A percentile compares a stretch with the other conserved stretches of the same genome.
Conservation (phyloP, 2,329 filamentous ascomycete genomes). For the Curvularia sp. region DNA sequence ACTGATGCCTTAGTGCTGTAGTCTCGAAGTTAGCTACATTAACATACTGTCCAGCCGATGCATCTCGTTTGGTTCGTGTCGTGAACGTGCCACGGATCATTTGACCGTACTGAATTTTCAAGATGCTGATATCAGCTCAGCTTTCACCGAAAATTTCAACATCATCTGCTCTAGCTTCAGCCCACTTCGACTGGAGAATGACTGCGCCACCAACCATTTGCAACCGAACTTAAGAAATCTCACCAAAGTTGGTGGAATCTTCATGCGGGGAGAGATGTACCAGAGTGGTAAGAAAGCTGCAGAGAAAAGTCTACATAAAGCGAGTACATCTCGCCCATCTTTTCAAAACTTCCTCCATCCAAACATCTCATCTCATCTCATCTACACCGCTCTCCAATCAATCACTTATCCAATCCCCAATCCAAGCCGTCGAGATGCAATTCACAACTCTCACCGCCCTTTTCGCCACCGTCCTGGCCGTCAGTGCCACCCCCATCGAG, state of each 20-base stretch:
- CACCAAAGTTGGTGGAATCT: not conserved
- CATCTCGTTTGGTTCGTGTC: not conserved
- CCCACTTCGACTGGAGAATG: not conserved
- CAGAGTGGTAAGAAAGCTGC: not conserved
- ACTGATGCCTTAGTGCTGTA: not conserved
- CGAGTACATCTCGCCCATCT: not conserved
- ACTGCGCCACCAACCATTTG: not conserved
- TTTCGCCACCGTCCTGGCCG: slow-evolving; percentile 9
- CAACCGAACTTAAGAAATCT: not conserved
- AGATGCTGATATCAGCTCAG: slow-evolving; percentile 1
- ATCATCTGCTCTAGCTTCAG: not conserved
- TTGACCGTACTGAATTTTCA: not conserved
- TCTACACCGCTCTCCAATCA: not conserved
- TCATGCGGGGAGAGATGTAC: not conserved
- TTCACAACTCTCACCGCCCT: slow-evolving; percentile 10
- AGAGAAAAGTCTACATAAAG: not conserved
- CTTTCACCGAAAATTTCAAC: not conserved
- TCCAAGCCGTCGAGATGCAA: slow-evolving; percentile 8
- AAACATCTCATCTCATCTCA: not conserved
- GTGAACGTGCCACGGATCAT: not conserved
- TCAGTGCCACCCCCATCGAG: slow-evolving; percentile 10
- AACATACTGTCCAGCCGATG: no score
- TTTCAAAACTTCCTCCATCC: not conserved
- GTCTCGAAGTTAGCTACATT: not conserved
- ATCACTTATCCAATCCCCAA: not conserved